Evolutionary conservation across 202 grass and related monocot genomes (phyloP).

Genomic region (Schoenoplectus triqueter): DNA sequence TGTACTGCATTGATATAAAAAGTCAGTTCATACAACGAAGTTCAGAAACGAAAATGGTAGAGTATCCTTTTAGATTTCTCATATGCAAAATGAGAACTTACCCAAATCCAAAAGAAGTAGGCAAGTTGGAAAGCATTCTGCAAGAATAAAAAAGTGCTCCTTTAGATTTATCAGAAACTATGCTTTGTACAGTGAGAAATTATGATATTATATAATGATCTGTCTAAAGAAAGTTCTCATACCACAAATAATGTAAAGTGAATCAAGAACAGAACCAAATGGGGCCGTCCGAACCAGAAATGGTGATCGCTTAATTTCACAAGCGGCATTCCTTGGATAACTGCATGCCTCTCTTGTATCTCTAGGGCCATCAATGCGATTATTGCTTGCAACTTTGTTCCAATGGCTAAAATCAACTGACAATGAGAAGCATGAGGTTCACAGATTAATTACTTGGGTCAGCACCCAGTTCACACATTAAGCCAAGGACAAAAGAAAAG

Average conservation of each 20-base stretch:
- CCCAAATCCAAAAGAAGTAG: conserved; percentile 59
- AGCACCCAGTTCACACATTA: background rate
- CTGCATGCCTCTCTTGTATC: conserved; percentile 81
- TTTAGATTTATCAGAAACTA: background rate
- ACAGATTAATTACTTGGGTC: background rate
- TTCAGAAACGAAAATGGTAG: conserved; percentile 17
- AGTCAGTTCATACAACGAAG: conserved; percentile 19
- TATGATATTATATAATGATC: background rate
- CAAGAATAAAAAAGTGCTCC: background rate
- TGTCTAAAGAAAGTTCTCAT: conserved; percentile 16
- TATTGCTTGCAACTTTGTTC: conserved; percentile 95
- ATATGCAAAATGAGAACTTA: conserved; percentile 51
- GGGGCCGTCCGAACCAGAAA: conserved; percentile 88
- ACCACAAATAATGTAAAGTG: conserved; percentile 95
- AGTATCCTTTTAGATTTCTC: conserved; percentile 40
- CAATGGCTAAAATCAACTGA: conserved; percentile 84
- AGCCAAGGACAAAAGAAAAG: background rate
- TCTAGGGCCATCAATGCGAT: conserved; percentile 90
- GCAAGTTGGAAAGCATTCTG: conserved; percentile 96
- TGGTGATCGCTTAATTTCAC: conserved; percentile 83
- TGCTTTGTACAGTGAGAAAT: conserved; percentile 11
- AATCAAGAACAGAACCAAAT: conserved; percentile 84
- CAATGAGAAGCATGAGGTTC: conserved; percentile 1
- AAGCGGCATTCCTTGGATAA: conserved; percentile 94
- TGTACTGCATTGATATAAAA: conserved; percentile 58